phyloP scores from a whole-genome alignment of 305 asterid genomes.

The Rubia balearica region DNA sequence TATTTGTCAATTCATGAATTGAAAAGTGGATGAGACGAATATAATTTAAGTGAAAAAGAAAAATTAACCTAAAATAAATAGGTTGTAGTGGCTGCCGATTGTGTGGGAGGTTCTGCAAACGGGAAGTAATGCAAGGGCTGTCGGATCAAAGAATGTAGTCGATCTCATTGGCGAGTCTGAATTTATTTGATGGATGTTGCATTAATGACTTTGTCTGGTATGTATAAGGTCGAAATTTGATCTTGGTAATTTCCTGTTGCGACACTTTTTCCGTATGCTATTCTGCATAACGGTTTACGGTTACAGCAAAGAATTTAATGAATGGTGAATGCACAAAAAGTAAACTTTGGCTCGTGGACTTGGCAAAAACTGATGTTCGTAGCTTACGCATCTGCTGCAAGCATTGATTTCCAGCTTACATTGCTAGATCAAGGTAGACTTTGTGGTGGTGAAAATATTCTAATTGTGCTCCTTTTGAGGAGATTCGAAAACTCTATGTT shows the following conservation, averaged over 20 bases:
- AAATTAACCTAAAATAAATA: too few species aligned
- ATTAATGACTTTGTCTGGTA: slow-evolving; percentile 21
- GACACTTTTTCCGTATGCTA: slow-evolving; percentile 55
- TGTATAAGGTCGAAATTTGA: neutral
- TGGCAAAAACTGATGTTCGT: slow-evolving; percentile 84
- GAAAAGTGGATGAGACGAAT: too few species aligned
- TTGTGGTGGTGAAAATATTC: too few species aligned
- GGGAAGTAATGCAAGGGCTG: slow-evolving; percentile 89
- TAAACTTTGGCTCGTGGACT: slow-evolving; percentile 97
- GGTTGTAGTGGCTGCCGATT: too few species aligned
- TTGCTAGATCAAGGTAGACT: too few species aligned
- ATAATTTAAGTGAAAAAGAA: too few species aligned
- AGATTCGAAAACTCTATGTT: too few species aligned
- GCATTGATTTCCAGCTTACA: slow-evolving; percentile 22
- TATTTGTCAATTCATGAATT: too few species aligned
- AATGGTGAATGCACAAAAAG: slow-evolving; percentile 81
- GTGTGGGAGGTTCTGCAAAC: slow-evolving; percentile 92
- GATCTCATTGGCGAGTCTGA: slow-evolving; percentile 67
- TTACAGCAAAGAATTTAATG: slow-evolving; percentile 37
- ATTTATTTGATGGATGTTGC: neutral
- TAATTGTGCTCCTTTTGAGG: too few species aligned
- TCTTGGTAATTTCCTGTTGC: neutral
- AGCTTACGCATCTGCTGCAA: slow-evolving; percentile 10
- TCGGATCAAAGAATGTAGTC: slow-evolving; percentile 94
- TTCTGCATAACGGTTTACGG: slow-evolving; percentile 59